Conservation (phyloP, 177 flowering plant species). For the Vitis hybrid region DNA sequence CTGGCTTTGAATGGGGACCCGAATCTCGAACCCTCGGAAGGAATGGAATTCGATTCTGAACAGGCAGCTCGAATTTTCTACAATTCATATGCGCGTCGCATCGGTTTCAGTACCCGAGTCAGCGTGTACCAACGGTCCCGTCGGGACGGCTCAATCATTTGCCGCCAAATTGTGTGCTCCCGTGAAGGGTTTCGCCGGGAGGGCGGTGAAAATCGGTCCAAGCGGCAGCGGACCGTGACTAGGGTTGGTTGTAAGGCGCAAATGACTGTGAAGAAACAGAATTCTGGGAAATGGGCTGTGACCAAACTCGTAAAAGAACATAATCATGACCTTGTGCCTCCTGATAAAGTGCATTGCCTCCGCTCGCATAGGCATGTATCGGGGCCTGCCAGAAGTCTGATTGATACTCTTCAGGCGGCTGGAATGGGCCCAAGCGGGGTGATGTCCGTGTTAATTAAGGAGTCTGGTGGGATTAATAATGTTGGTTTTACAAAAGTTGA, state of each 20-base stretch:
- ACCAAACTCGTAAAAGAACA: constrained; percentile 27
- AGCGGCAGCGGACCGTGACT: constrained; percentile 23
- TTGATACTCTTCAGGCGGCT: constrained; percentile 34
- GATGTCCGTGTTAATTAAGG: constrained; percentile 32
- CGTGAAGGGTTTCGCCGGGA: constrained; percentile 41
- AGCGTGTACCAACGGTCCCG: constrained; percentile 29
- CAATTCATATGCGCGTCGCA: constrained; percentile 32
- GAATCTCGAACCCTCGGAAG: constrained; percentile 28
- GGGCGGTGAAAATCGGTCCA: constrained; percentile 16
- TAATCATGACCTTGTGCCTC: constrained; percentile 33
- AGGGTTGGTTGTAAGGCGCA: constrained; percentile 35
- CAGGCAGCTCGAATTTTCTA: constrained; percentile 30
- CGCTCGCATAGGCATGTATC: constrained; percentile 34
- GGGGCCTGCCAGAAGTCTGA: constrained; percentile 31
- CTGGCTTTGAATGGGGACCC: constrained; percentile 9
- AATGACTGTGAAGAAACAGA: constrained; percentile 27
- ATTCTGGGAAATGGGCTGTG: constrained; percentile 31
- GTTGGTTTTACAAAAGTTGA: constrained; percentile 39
- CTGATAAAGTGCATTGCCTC: constrained; percentile 34
- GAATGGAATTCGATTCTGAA: constrained; percentile 38
- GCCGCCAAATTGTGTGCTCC: constrained; percentile 29
- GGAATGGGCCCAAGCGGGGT: constrained; percentile 39
- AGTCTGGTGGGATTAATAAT: constrained; percentile 29
- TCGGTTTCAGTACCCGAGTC: constrained; percentile 31
- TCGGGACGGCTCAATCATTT: constrained; percentile 28